Evolutionary conservation across 1,284 basidiomycete species (phyloP).

Genomic region (Austroboletus niveus): DNA sequence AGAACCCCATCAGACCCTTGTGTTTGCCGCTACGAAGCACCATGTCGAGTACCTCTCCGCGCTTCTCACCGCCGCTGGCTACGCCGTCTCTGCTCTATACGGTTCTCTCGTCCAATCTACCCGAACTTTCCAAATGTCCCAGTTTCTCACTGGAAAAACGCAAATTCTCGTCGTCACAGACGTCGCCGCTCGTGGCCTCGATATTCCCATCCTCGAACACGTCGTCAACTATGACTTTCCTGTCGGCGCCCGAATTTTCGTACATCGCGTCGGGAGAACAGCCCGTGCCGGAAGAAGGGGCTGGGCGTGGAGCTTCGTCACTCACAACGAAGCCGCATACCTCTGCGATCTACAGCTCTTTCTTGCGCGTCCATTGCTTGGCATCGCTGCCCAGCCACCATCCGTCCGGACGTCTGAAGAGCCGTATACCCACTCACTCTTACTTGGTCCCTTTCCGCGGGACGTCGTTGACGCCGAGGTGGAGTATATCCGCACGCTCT

Average conservation of each 20-base stretch:
- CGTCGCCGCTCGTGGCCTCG: constrained; percentile 95
- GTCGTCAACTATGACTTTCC: constrained; percentile 99
- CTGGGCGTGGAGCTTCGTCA: constrained; percentile 95
- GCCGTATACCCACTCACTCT: constrained; percentile 65
- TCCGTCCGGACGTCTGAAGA: constrained; percentile 47
- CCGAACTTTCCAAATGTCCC: constrained; percentile 88
- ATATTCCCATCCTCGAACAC: constrained; percentile 92
- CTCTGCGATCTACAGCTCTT: constrained; percentile 94
- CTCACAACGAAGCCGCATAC: constrained; percentile 84
- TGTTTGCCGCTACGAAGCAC: constrained; percentile 98
- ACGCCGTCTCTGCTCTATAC: constrained; percentile 94
- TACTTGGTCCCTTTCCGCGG: constrained; percentile 86
- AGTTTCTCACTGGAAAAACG: constrained; percentile 83
- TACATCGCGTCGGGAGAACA: constrained; percentile 96
- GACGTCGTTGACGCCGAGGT: constrained; percentile 79
- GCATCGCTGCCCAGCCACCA: constrained; percentile 33
- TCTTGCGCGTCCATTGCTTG: constrained; percentile 79
- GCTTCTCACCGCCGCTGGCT: constrained; percentile 83
- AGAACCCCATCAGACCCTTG: constrained; percentile 87
- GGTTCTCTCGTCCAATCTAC: constrained; percentile 94
- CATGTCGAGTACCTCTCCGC: constrained; percentile 94
- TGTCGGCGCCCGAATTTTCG: constrained; percentile 88
- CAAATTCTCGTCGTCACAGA: constrained; percentile 95
- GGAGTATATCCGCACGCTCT: constrained; percentile 74
- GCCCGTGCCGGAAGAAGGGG: constrained; percentile 93